Conservation (phyloP, 1,284 basidiomycete species). For the Apiotrichum domesticum region DNA sequence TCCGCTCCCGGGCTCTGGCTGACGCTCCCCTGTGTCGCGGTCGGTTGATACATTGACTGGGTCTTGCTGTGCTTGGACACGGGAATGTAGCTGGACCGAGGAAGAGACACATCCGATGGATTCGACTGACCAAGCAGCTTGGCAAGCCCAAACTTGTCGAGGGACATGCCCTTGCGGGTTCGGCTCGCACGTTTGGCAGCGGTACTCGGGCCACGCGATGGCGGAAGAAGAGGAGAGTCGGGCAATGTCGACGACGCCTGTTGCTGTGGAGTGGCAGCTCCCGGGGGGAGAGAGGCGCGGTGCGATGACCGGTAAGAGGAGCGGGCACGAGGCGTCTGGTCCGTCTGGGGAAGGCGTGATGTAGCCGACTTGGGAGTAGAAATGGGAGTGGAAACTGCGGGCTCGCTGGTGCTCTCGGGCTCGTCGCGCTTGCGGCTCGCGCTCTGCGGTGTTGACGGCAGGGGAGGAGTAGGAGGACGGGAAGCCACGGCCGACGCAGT, state of each 20-base stretch:
- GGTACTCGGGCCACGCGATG: background rate
- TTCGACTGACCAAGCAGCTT: constrained; percentile 52
- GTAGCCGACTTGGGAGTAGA: constrained; percentile 11
- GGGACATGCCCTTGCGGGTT: constrained; percentile 58
- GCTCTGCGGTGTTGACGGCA: constrained; percentile 7
- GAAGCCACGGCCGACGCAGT: too few species aligned
- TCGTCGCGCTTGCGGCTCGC: constrained; percentile 10
- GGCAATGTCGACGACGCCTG: constrained; percentile 7
- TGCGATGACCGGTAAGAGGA: background rate
- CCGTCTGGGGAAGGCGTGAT: background rate
- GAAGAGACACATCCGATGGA: background rate
- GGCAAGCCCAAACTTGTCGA: constrained; percentile 67
- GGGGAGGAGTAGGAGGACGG: background rate
- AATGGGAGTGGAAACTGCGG: background rate
- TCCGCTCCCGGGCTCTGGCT: constrained; percentile 1
- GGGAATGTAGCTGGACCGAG: constrained; percentile 4
- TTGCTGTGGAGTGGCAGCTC: constrained; percentile 13
- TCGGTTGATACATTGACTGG: constrained; percentile 7
- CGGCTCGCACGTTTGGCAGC: constrained; percentile 43
- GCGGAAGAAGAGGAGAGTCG: background rate
- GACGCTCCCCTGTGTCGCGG: background rate
- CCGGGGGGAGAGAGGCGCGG: constrained; percentile 8
- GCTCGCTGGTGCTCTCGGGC: background rate
- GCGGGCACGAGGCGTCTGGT: background rate
- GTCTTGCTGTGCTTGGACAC: constrained; percentile 13